These are phyloP conservation scores for Uncinocarpus reesii DNA, from an alignment of 2,329 filamentous ascomycete genomes.

Conservation along the genomic window DNA sequence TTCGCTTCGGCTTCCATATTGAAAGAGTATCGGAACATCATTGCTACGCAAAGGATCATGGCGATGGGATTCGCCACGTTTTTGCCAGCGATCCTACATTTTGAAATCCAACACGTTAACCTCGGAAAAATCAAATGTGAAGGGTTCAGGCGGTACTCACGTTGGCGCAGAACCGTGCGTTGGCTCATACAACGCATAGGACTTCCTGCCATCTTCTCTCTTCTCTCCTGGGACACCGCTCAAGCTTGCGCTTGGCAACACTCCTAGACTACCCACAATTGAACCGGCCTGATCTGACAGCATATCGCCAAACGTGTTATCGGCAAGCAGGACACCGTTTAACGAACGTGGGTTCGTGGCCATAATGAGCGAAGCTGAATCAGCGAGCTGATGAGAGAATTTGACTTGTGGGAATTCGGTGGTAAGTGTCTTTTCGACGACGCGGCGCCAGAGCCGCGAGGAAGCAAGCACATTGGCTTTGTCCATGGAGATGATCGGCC, in stretches of 20 bases:
- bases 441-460: constrained; percentile 72
- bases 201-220: constrained; percentile 48
- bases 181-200: constrained; percentile 87
- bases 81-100: constrained; percentile 76
- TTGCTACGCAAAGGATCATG: constrained; percentile 77
- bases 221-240: constrained; percentile 66
- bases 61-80: constrained; percentile 82
- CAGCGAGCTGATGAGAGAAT: constrained; percentile 76
- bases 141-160: constrained; percentile 19
- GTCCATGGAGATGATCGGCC: constrained; percentile 72
- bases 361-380: constrained; percentile 84
- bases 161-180: constrained; percentile 57
- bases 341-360: constrained; percentile 75
- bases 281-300: constrained; percentile 85
- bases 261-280: constrained; percentile 74
- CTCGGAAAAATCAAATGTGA: background rate
- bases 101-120: constrained; percentile 27
- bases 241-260: constrained; percentile 75
- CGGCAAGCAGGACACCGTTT: constrained; percentile 79
- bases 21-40: constrained; percentile 89
- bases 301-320: constrained; percentile 88
- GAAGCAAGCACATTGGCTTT: constrained; percentile 92
- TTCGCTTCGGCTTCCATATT: constrained; percentile 63
- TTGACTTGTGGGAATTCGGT: constrained; percentile 76
- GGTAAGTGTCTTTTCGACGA: constrained; percentile 67